These are phyloP conservation scores for Aspergillus spinulosporus DNA, from an alignment of 2,329 filamentous ascomycete genomes.

Conservation along the genomic window DNA sequence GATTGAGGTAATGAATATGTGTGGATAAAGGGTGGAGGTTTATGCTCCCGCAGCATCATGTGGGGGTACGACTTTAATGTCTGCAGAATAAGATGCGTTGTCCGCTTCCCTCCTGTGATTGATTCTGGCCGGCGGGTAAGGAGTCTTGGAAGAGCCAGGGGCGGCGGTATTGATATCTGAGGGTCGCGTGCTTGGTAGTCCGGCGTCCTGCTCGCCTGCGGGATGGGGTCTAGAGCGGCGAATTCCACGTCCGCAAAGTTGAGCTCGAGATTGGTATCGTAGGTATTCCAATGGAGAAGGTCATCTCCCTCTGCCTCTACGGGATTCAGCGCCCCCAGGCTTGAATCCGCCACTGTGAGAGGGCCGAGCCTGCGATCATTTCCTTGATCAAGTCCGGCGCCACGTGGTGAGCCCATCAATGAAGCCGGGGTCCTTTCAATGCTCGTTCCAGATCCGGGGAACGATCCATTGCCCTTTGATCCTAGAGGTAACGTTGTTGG, in stretches of 20 bases:
- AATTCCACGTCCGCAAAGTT: not conserved
- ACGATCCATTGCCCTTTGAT: not conserved
- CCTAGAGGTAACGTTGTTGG: constrained; percentile 17
- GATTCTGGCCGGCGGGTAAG: constrained; percentile 8
- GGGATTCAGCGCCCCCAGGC: not conserved
- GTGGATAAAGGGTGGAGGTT: constrained; percentile 49
- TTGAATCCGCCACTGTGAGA: not conserved
- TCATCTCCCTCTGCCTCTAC: not conserved
- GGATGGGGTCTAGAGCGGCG: not conserved
- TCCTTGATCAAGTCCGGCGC: not conserved
- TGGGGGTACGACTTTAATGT: constrained; percentile 46
- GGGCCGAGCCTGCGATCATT: not conserved
- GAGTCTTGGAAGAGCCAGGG: not conserved
- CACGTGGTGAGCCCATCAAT: too few relatives aligned
- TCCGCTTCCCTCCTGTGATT: constrained; percentile 33
- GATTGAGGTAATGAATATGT: constrained; percentile 16
- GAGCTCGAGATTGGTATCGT: not conserved
- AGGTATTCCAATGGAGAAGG: not conserved
- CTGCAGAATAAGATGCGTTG: constrained; percentile 40
- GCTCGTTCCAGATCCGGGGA: not conserved
- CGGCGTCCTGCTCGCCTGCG: not conserved
- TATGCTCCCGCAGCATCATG: constrained; percentile 43
- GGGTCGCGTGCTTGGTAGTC: not conserved
- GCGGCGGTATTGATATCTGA: not conserved
- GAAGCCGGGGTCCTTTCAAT: not conserved